Evolutionary conservation across 139 green algal species (phyloP).

Genomic region (Tetradesmus lagerheimii): DNA sequence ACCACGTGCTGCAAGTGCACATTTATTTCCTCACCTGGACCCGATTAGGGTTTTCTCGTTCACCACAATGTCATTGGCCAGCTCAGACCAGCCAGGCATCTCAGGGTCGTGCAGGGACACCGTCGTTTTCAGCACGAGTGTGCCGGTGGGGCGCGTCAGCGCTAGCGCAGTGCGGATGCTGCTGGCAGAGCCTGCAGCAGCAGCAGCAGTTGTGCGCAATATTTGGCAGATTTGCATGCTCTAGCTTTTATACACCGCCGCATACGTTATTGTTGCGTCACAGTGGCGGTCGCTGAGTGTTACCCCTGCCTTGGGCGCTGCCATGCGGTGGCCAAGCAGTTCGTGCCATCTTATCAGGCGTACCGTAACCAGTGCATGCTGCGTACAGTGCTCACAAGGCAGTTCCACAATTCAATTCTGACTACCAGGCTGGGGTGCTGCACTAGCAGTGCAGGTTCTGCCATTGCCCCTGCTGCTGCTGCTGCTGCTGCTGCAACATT

Average conservation of each 20-base stretch:
- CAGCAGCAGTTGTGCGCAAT: too few species aligned
- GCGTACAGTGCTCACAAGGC: background rate
- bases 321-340: background rate
- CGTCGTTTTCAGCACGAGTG: conserved; percentile 80
- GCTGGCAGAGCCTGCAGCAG: conserved; percentile 53
- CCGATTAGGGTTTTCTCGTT: conserved; percentile 74
- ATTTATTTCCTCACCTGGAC: conserved; percentile 61
- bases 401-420: too few species aligned
- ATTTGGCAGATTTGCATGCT: too few species aligned
- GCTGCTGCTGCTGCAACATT: background rate
- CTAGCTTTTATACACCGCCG: background rate
- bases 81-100: conserved; percentile 62
- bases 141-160: conserved; percentile 67
- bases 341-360: too few species aligned
- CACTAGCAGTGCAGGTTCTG: background rate
- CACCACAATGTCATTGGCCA: conserved; percentile 83
- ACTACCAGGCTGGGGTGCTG: background rate
- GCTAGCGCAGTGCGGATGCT: conserved; percentile 63
- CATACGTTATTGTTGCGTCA: background rate
- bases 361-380: too few species aligned
- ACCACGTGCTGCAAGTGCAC: background rate
- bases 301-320: background rate
- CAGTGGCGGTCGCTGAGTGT: too few species aligned
- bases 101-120: conserved; percentile 52
- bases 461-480: conserved; percentile 2